Percentiles rank a stretch among this genome's conserved stretches.
phyloP scores from a whole-genome alignment of 345 rosid genomes.

The Turnera subulata region DNA sequence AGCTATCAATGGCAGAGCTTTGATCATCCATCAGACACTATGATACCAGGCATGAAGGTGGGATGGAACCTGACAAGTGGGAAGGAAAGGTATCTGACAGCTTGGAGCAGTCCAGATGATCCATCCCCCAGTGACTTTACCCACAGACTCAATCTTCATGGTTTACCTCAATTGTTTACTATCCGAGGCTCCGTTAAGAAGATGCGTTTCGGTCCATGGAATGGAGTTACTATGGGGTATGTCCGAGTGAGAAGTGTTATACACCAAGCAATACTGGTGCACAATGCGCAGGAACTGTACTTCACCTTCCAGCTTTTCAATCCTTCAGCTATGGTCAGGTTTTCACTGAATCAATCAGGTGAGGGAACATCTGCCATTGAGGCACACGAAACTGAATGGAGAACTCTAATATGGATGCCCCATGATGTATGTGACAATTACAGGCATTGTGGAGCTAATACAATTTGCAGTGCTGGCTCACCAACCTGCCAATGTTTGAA shows the following conservation, averaged over 20 bases:
- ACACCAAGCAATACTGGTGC: not conserved
- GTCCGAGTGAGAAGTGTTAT: not conserved
- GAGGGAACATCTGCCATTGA: too few relatives aligned
- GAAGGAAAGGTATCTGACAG: not conserved
- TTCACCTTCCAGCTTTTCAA: not conserved
- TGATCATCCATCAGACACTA: not conserved
- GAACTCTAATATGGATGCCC: too few relatives aligned
- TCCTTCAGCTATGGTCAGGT: not conserved
- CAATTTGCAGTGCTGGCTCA: not conserved
- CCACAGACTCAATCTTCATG: not conserved
- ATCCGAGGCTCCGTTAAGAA: not conserved
- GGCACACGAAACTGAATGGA: too few relatives aligned
- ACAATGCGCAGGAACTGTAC: not conserved
- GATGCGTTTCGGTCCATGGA: not conserved
- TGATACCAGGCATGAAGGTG: conserved; percentile 8
- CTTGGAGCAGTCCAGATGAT: conserved; percentile 5
- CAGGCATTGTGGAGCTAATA: not conserved
- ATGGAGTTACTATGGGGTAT: not conserved
- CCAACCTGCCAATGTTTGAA: not conserved
- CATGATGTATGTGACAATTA: not conserved
- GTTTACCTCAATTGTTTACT: not conserved
- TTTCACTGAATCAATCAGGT: not conserved
- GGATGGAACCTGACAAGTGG: conserved; percentile 1
- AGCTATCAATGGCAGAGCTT: conserved; percentile 12
- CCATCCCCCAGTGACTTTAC: conserved; percentile 1